Percentiles rank a stretch among this genome's conserved stretches.
These are phyloP conservation scores for Eudorina sp. DNA, from an alignment of 139 green algal genomes.

Conservation along the genomic window DNA sequence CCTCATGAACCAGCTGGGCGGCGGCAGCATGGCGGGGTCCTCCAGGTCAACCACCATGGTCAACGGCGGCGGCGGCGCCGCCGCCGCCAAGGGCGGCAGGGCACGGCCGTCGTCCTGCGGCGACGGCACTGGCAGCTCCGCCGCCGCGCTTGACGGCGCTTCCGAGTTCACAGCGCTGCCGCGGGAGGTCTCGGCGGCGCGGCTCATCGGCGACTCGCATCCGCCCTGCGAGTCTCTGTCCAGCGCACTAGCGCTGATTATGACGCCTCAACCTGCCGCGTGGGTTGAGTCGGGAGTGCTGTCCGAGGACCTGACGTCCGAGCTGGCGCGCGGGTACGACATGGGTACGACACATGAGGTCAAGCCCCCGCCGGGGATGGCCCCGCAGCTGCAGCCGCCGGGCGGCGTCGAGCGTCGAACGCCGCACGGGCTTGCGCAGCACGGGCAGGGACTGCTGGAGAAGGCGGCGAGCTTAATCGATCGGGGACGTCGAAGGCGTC, in stretches of 20 bases:
- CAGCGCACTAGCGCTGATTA: neutral
- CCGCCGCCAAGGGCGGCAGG: neutral
- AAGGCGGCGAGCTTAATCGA: slow-evolving; percentile 15
- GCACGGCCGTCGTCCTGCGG: neutral
- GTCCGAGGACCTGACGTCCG: neutral
- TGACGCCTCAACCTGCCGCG: neutral
- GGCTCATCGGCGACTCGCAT: neutral
- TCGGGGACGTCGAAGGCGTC: neutral
- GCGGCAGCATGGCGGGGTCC: neutral
- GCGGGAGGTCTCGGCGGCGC: neutral
- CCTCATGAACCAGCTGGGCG: slow-evolving; percentile 42
- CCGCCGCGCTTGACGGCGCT: too few species aligned
- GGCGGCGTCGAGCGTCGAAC: neutral
- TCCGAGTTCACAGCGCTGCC: neutral
- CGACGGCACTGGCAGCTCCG: too few species aligned
- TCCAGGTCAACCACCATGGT: neutral
- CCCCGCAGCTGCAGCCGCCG: neutral
- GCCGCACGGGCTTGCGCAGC: neutral
- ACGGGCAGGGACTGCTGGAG: neutral
- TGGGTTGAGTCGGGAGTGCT: neutral
- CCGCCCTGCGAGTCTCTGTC: neutral
- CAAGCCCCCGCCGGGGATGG: neutral
- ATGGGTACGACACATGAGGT: neutral
- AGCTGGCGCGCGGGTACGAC: too few species aligned
- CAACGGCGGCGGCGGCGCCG: neutral